Conservation (phyloP, 805 yeast genomes). For the Cyberlindnera japonica region DNA sequence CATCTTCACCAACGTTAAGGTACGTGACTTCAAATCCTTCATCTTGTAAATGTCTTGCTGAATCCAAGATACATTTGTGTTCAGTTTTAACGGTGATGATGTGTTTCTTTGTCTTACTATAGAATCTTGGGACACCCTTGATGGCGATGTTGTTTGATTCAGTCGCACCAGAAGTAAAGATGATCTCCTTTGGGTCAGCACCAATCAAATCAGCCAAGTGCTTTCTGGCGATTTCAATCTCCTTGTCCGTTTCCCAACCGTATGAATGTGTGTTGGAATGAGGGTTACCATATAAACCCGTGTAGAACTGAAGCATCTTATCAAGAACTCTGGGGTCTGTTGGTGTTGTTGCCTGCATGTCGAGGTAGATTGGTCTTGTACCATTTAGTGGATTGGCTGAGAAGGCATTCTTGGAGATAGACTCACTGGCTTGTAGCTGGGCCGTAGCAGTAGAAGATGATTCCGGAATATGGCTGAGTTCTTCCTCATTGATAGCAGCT, state of each 20-base stretch:
- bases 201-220: slow-evolving; percentile 79
- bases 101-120: slow-evolving; percentile 84
- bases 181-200: slow-evolving; percentile 95
- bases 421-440: slow-evolving; percentile 22
- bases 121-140: slow-evolving; percentile 94
- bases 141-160: slow-evolving; percentile 93
- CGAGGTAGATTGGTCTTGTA: slow-evolving; percentile 89
- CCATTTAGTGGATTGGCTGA: slow-evolving; percentile 46
- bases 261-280: slow-evolving; percentile 95
- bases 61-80: slow-evolving; percentile 97
- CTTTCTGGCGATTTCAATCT: slow-evolving; percentile 81
- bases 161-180: slow-evolving; percentile 97
- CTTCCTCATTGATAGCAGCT: not conserved
- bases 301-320: slow-evolving; percentile 77
- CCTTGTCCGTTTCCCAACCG: slow-evolving; percentile 98
- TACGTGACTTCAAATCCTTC: slow-evolving; percentile 97
- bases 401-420: slow-evolving; percentile 37
- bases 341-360: slow-evolving; percentile 98
- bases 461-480: too few relatives aligned
- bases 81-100: slow-evolving; percentile 96
- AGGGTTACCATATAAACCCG: slow-evolving; percentile 96
- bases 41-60: slow-evolving; percentile 90
- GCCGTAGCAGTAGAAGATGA: not conserved
- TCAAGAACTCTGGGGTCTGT: slow-evolving; percentile 95
- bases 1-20: slow-evolving; percentile 77